A percentile compares a stretch with the other conserved stretches of the same genome.
Conservation (phyloP, 345 rosid genomes). For the Hibiscus syriacus region DNA sequence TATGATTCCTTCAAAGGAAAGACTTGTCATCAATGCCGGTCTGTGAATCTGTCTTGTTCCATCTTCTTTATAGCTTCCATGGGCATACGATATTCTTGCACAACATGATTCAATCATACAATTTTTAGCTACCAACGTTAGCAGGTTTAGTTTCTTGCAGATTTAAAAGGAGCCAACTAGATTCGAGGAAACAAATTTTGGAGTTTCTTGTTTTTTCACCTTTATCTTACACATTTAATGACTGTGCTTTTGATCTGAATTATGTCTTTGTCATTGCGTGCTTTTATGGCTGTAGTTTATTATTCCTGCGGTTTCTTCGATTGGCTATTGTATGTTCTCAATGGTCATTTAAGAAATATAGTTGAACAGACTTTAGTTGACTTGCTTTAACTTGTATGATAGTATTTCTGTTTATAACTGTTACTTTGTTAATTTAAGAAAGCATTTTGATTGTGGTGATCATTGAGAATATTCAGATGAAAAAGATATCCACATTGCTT, state of each 20-base stretch:
- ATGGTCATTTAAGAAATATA: background rate
- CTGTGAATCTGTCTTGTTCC: background rate
- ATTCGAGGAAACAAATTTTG: background rate
- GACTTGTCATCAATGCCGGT: slow-evolving; percentile 97
- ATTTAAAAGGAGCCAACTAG: background rate
- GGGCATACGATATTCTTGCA: too few species aligned
- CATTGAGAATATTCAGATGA: too few species aligned
- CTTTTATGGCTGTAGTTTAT: too few species aligned
- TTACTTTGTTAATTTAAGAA: background rate
- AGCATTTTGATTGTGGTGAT: background rate
- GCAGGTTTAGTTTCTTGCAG: background rate
- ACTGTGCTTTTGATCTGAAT: too few species aligned
- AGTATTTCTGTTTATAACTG: background rate
- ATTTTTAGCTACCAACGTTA: too few species aligned
- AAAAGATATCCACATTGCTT: too few species aligned
- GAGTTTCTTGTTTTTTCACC: background rate
- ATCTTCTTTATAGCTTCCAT: background rate
- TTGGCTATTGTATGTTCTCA: too few species aligned
- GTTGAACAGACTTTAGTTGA: background rate
- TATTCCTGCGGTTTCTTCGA: too few species aligned
- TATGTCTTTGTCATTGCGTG: background rate
- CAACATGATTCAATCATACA: background rate
- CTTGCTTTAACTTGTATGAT: too few species aligned
- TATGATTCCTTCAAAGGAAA: slow-evolving; percentile 76
- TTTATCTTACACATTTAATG: background rate